These are phyloP conservation scores for Yarrowia porcina DNA, from an alignment of 805 yeast species.

Conservation along the genomic window DNA sequence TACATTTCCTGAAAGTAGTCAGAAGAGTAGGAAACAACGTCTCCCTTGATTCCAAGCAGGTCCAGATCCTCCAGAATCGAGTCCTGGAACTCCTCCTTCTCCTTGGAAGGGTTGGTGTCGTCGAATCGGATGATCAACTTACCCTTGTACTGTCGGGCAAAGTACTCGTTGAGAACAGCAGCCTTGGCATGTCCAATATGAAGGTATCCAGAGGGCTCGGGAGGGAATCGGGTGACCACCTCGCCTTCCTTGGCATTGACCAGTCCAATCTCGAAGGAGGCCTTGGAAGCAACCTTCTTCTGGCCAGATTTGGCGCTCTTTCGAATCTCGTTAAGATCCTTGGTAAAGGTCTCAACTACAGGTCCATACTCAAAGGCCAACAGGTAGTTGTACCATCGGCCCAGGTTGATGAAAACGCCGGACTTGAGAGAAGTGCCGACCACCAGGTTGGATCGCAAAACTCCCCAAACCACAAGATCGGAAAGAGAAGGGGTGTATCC, in stretches of 20 bases:
- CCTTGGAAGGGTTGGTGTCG: conserved; percentile 97
- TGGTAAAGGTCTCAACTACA: conserved; percentile 61
- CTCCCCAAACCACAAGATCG: conserved; percentile 92
- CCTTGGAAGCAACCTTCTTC: conserved; percentile 86
- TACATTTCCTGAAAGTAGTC: conserved; percentile 92
- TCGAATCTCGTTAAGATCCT: conserved; percentile 69
- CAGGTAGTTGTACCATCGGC: conserved; percentile 87
- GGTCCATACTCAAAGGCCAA: conserved; percentile 64
- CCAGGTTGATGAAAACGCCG: conserved; percentile 76
- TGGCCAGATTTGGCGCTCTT: conserved; percentile 62
- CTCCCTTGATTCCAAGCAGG: conserved; percentile 90
- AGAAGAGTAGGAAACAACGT: conserved; percentile 80
- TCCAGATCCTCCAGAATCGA: conserved; percentile 89
- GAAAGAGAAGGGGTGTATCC: conserved; percentile 70
- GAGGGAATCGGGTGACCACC: conserved; percentile 98
- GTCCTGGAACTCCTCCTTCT: conserved; percentile 90
- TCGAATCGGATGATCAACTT: conserved; percentile 95
- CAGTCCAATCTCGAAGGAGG: conserved; percentile 89
- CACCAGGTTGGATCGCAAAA: conserved; percentile 85
- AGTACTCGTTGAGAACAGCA: conserved; percentile 92
- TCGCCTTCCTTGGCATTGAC: conserved; percentile 89
- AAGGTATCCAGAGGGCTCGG: conserved; percentile 98
- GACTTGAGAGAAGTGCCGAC: conserved; percentile 87
- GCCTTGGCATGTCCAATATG: conserved; percentile 99
- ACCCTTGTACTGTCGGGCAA: conserved; percentile 94